Evolutionary conservation across 139 green algal species (phyloP).

Genomic region (Chlorella vulgaris): DNA sequence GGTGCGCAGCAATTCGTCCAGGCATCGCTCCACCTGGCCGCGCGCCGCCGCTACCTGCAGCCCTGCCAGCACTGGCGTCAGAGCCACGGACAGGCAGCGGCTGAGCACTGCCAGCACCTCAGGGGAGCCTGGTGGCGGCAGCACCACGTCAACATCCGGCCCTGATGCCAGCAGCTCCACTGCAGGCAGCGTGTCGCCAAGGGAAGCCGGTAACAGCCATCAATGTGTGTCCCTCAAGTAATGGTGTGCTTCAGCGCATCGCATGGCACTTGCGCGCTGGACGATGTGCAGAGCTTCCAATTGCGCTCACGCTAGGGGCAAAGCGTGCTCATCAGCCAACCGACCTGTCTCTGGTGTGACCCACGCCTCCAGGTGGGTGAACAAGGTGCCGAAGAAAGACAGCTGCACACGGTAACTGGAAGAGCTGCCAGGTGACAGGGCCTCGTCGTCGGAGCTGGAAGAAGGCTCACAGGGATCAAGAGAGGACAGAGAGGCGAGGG

Average conservation of each 20-base stretch:
- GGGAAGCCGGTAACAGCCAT: not conserved
- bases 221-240: not conserved
- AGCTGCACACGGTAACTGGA: constrained; percentile 26
- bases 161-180: constrained; percentile 6
- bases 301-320: no score
- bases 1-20: constrained; percentile 37
- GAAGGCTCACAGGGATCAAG: not conserved
- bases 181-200: not conserved
- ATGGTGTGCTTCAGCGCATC: not conserved
- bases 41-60: constrained; percentile 5
- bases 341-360: constrained; percentile 30
- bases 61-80: constrained; percentile 20
- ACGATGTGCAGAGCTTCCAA: no score
- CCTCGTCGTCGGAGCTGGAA: not conserved
- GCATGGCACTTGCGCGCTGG: not conserved
- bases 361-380: constrained; percentile 44
- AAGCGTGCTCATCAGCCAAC: no score
- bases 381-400: constrained; percentile 43
- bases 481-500: not conserved
- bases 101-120: constrained; percentile 19
- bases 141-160: not conserved
- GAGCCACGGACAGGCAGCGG: constrained; percentile 17
- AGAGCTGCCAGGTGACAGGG: not conserved
- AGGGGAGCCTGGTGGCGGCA: constrained; percentile 5
- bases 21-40: constrained; percentile 20